Base-by-base conservation (phyloP, 257 asterid species). In the Marsdenia floribunda region DNA sequence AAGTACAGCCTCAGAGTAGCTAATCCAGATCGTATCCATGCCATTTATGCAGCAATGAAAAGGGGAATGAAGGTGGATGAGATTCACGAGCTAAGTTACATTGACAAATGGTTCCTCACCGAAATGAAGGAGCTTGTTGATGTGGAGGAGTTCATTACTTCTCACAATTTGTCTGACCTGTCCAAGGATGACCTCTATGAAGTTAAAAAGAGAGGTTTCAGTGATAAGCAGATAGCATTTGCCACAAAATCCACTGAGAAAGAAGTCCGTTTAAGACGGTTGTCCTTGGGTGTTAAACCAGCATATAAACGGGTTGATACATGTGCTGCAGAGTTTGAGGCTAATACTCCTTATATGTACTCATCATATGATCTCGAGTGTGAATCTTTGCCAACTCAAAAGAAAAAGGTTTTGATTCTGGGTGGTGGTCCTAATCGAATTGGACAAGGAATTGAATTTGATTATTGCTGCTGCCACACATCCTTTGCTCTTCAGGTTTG, bases 351-450 rank as follows among this genome's bases (percentile, higher is more conserved):
- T 72, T 95, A 92, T 75, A 92, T 94, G 97, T 94, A 95, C 73
- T 90, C 98, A 14, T 83, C 97, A 10, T 95, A 92, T 84, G 98
- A 95, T 82, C 38, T 61, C 29, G 99, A 95, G 85, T 92, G 96
- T 78, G 98, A 95, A 83, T 92, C 98, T 5, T 87, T 80, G 75
- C 99, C 99, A 73, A 90, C 93, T 14, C 80, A 76, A 24, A 88
- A 70, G 83, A 92, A 88, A 76, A 95, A 95, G 66, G 98, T 92
- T 78, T 77, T 95, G 86, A 95, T 95, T 79, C 86, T 95, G 57
- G 99, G 99, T 55, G 98, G 99, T 38, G 99, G 99, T 65, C 98
- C 99, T 35, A 95, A 95, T 78, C 92, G 97, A 52, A 95, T 95
- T 85, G 99, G 97, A 75, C 99, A 91, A 89, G 98, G 98, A 75